Conservation (phyloP, 768 basidiomycete species). For the Suillus clintonianus region DNA sequence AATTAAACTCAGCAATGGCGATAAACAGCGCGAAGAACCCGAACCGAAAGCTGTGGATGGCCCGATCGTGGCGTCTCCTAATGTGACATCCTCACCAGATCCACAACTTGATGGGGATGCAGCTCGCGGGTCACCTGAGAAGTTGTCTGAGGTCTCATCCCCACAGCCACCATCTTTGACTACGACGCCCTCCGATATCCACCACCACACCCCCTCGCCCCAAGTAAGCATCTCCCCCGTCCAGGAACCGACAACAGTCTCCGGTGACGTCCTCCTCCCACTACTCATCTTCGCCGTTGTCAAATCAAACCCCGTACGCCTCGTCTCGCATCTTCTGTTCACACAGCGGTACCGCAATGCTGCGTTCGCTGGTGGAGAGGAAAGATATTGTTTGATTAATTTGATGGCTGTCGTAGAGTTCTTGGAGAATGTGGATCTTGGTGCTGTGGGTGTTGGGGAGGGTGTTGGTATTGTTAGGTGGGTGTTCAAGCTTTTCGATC, state of each 20-base stretch:
- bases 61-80: slow-evolving; percentile 2
- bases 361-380: slow-evolving; percentile 64
- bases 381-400: slow-evolving; percentile 92
- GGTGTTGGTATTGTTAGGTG: slow-evolving; percentile 63
- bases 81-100: slow-evolving; percentile 3
- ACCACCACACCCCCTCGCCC: slow-evolving; percentile 12
- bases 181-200: neutral
- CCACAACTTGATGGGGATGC: slow-evolving; percentile 1
- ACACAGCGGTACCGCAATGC: slow-evolving; percentile 34
- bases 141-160: slow-evolving; percentile 6
- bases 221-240: slow-evolving; percentile 8
- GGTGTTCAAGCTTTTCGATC: slow-evolving; percentile 9
- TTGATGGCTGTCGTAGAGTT: slow-evolving; percentile 95
- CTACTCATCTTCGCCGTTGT: slow-evolving; percentile 94
- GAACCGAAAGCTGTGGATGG: slow-evolving; percentile 20
- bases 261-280: slow-evolving; percentile 89
- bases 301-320: slow-evolving; percentile 83
- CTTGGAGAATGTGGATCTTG: slow-evolving; percentile 90
- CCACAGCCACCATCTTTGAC: neutral
- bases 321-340: slow-evolving; percentile 56
- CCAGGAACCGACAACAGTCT: slow-evolving; percentile 54
- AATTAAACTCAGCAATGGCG: slow-evolving; percentile 70
- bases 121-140: slow-evolving; percentile 8
- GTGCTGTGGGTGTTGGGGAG: slow-evolving; percentile 63
- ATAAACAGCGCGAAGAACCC: slow-evolving; percentile 24